Evolutionary conservation across 805 yeast genomes (phyloP).

Genomic region (Deakozyma indianensis): DNA sequence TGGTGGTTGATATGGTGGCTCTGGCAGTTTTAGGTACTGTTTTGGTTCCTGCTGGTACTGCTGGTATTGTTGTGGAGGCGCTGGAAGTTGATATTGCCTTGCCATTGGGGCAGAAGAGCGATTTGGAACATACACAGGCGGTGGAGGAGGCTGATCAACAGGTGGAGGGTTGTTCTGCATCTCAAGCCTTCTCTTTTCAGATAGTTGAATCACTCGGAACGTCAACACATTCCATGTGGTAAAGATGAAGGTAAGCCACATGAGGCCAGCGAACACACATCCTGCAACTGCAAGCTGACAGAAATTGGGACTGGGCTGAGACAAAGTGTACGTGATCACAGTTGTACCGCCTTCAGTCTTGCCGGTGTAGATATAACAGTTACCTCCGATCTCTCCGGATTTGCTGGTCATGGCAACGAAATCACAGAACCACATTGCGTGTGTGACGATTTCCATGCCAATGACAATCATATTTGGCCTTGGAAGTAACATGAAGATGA

Average conservation of each 20-base stretch:
- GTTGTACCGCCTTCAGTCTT: background rate
- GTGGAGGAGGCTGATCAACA: background rate
- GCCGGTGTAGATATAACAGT: background rate
- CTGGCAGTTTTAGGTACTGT: no score
- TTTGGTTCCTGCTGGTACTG: no score
- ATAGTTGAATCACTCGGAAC: background rate
- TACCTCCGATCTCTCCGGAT: background rate
- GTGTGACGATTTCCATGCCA: background rate
- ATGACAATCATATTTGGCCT: background rate
- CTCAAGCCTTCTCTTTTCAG: background rate
- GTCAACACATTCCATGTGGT: conserved; percentile 1
- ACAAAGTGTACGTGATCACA: background rate
- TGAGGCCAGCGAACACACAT: background rate
- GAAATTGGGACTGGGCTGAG: background rate
- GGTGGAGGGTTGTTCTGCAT: background rate
- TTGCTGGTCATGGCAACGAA: background rate
- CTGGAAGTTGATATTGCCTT: background rate
- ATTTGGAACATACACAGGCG: background rate
- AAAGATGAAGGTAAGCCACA: background rate
- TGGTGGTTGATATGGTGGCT: no score
- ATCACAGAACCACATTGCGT: background rate
- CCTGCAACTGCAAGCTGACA: background rate
- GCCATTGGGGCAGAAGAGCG: background rate
- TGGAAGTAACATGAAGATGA: background rate
- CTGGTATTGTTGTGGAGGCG: background rate